Percentiles rank a stretch among this genome's conserved stretches.
phyloP scores from a whole-genome alignment of 176 grass and related monocot species.

The Eleusine coracana region DNA sequence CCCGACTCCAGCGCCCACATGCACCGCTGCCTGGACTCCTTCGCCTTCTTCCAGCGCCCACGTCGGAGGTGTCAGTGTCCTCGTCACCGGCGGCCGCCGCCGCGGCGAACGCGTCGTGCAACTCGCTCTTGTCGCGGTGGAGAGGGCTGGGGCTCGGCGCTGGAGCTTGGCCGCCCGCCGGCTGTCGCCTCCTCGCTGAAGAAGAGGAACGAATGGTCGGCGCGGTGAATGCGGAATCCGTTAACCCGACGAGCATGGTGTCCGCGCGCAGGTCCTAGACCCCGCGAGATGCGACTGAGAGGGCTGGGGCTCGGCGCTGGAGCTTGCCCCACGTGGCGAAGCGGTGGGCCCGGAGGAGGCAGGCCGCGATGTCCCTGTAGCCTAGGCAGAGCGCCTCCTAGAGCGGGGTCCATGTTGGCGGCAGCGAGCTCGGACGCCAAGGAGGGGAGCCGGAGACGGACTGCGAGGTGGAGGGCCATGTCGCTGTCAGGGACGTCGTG shows the following conservation, averaged over 20 bases:
- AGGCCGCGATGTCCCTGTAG: conserved; percentile 49
- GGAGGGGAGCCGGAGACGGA: conserved; percentile 60
- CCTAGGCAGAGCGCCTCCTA: conserved; percentile 86
- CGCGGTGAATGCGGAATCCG: conserved; percentile 72
- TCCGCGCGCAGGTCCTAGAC: conserved; percentile 89
- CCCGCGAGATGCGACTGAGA: conserved; percentile 64
- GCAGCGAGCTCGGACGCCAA: conserved; percentile 47
- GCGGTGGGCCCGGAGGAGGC: conserved; percentile 84
- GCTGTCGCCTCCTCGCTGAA: conserved; percentile 63
- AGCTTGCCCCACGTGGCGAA: conserved; percentile 76
- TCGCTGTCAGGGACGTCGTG: conserved; percentile 76
- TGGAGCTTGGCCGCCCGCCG: conserved; percentile 38
- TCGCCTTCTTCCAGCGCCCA: neutral
- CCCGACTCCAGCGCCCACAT: no score
- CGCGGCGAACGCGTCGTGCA: conserved; percentile 81
- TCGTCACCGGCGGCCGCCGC: conserved; percentile 67
- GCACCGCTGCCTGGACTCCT: no score
- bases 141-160: conserved; percentile 52
- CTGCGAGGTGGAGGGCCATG: conserved; percentile 78
- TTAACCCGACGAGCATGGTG: conserved; percentile 91
- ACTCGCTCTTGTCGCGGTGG: conserved; percentile 75
- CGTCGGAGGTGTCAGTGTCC: conserved; percentile 65
- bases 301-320: conserved; percentile 63
- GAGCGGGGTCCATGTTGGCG: conserved; percentile 82
- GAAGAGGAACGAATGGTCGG: conserved; percentile 90